Percentiles rank a stretch among this genome's conserved stretches.
Evolutionary conservation across 805 yeast genomes (phyloP).

Genomic region (Nakazawaea laoshanensis): DNA sequence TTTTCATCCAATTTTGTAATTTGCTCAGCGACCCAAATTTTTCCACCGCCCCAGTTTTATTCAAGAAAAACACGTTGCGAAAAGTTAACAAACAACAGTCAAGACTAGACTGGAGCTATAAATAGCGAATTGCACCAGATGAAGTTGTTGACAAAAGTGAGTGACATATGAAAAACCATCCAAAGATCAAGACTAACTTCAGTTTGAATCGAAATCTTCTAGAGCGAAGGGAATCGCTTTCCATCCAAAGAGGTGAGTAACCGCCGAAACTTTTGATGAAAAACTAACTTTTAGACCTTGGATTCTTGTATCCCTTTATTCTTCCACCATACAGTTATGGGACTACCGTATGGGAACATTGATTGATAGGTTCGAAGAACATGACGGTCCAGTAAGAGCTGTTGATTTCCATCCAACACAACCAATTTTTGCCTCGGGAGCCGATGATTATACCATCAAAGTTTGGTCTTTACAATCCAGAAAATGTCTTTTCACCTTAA

Average conservation of each 20-base stretch:
- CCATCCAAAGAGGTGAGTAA: constrained; percentile 66
- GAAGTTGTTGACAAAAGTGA: constrained; percentile 77
- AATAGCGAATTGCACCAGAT: no score
- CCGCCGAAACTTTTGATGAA: background rate
- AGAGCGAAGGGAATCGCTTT: constrained; percentile 97
- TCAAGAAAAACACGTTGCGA: no score
- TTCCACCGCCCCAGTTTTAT: no score
- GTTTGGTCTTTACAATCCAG: constrained; percentile 94
- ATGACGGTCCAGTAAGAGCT: constrained; percentile 95
- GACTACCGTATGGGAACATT: constrained; percentile 99
- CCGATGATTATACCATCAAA: constrained; percentile 91
- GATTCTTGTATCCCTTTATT: constrained; percentile 90
- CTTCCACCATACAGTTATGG: constrained; percentile 99
- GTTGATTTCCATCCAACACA: constrained; percentile 97
- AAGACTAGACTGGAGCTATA: no score
- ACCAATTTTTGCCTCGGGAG: constrained; percentile 94
- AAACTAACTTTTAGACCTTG: constrained; percentile 55
- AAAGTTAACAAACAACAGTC: no score
- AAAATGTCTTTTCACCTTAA: constrained; percentile 83
- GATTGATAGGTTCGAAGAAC: constrained; percentile 94
- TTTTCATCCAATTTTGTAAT: no score
- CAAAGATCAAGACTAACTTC: constrained; percentile 19
- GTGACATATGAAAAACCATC: constrained; percentile 13
- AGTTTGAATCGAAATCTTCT: constrained; percentile 96
- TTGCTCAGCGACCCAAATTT: no score